Evolutionary conservation across 1,139 yeast genomes (phyloP).

Genomic region (Magnusiomyces clavatus): DNA sequence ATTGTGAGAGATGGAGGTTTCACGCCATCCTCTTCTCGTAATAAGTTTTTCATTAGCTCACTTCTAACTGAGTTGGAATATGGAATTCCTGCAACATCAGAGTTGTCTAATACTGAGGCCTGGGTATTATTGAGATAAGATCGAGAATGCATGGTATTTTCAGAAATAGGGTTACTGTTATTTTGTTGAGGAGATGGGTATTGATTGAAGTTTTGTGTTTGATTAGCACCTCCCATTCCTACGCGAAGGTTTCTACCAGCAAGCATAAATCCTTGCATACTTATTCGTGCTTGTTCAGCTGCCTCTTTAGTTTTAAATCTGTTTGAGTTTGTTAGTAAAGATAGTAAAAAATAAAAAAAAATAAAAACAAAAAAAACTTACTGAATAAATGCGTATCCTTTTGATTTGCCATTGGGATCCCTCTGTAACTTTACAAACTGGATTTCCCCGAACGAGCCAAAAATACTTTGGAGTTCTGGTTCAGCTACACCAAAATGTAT

Average conservation of each 20-base stretch:
- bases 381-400: conserved; percentile 33
- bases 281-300: conserved; percentile 28
- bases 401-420: conserved; percentile 30
- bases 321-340: conserved; percentile 12
- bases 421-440: conserved; percentile 28
- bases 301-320: conserved; percentile 18
- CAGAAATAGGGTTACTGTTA: no score
- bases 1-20: background rate
- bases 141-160: no score
- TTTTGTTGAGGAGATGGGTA: no score
- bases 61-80: conserved; percentile 26
- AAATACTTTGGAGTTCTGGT: conserved; percentile 28
- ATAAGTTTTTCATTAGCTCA: conserved; percentile 29
- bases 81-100: conserved; percentile 25
- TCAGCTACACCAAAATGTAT: conserved; percentile 30
- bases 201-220: no score
- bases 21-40: conserved; percentile 29
- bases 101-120: conserved; percentile 23
- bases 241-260: conserved; percentile 31
- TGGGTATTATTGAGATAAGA: background rate
- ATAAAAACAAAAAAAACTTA: conserved; percentile 11
- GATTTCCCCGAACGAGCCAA: conserved; percentile 31
- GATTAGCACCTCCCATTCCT: conserved; percentile 26
- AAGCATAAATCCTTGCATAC: conserved; percentile 31
- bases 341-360: background rate